These are phyloP conservation scores for Camelina sativa DNA, from an alignment of 345 rosid genomes.

Conservation along the genomic window DNA sequence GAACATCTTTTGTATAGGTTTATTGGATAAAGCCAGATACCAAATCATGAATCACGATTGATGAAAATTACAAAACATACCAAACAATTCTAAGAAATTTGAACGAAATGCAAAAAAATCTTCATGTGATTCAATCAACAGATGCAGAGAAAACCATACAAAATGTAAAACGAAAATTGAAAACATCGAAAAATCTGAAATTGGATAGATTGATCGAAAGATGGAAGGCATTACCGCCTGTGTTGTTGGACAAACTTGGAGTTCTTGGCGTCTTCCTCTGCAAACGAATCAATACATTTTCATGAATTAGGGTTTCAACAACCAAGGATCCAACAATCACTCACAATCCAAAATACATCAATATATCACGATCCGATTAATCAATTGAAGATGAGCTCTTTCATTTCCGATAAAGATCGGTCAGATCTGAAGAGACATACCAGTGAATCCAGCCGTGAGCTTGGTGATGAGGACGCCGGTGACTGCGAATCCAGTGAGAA, in stretches of 20 bases:
- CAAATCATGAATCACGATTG: background rate
- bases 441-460: conserved; percentile 70
- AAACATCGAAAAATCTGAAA: background rate
- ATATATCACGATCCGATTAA: conserved; percentile 11
- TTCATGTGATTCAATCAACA: background rate
- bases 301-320: conserved; percentile 32
- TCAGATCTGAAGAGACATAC: conserved; percentile 52
- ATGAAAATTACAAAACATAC: no score
- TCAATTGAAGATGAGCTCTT: background rate
- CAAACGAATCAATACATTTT: conserved; percentile 16
- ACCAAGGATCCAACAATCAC: conserved; percentile 4
- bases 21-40: background rate
- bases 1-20: background rate
- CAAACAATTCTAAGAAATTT: no score
- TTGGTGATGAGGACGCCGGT: conserved; percentile 80
- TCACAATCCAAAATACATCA: background rate
- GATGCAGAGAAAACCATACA: conserved; percentile 5
- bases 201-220: background rate
- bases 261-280: conserved; percentile 96
- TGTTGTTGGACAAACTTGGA: conserved; percentile 85
- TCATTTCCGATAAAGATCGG: background rate
- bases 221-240: conserved; percentile 53
- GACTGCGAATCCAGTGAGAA: conserved; percentile 77
- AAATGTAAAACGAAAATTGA: background rate
- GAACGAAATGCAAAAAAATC: no score